Conservation (phyloP, 1,284 basidiomycete genomes). For the Macrocybe sp. region DNA sequence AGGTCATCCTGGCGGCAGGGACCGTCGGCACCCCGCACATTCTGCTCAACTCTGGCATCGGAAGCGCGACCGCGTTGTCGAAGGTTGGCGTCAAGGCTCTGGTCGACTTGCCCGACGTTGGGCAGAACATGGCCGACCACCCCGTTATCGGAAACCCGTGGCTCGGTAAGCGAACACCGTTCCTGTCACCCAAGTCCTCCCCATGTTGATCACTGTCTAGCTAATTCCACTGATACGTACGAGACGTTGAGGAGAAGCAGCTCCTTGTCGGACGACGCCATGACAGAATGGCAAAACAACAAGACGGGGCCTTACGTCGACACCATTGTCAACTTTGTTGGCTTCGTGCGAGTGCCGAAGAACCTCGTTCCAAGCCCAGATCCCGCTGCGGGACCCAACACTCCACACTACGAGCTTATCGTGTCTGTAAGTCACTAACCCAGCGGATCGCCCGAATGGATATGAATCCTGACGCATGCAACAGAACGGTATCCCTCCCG, state of each 20-base stretch:
- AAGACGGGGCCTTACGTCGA: constrained; percentile 19
- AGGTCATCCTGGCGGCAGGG: constrained; percentile 42
- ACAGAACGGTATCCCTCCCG: constrained; percentile 1
- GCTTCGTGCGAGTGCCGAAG: constrained; percentile 26
- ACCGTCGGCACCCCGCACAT: constrained; percentile 36
- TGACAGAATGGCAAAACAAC: constrained; percentile 16
- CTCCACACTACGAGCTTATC: constrained; percentile 25
- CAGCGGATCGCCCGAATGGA: constrained; percentile 6
- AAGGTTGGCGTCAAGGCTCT: background rate
- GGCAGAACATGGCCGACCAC: constrained; percentile 28
- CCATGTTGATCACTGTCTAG: background rate
- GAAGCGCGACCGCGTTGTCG: background rate
- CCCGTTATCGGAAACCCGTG: constrained; percentile 22
- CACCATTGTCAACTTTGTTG: constrained; percentile 13
- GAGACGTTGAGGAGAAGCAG: constrained; percentile 20
- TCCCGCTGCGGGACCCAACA: constrained; percentile 30
- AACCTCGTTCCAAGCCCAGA: constrained; percentile 23
- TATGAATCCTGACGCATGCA: constrained; percentile 1
- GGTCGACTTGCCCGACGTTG: background rate
- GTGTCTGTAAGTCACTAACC: constrained; percentile 17
- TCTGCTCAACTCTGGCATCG: constrained; percentile 17
- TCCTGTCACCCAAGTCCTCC: too few species aligned
- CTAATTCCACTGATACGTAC: constrained; percentile 24
- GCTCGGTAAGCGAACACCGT: constrained; percentile 5
- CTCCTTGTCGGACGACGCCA: constrained; percentile 11